phyloP scores from a whole-genome alignment of 2,329 filamentous ascomycete genomes.

The Colletotrichum sublineola region DNA sequence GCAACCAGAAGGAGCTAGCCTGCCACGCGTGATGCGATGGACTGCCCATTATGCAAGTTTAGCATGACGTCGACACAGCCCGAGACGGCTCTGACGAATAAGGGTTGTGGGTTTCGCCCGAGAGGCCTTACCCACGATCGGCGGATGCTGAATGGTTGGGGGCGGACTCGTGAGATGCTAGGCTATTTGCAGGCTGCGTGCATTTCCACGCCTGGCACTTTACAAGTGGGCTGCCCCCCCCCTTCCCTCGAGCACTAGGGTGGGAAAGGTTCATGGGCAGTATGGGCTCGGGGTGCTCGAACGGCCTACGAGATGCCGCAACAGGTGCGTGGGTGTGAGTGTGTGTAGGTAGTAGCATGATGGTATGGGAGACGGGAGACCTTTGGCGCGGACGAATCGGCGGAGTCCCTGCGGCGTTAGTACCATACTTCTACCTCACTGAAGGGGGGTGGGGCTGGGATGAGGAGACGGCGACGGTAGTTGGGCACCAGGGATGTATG shows the following conservation, averaged over 20 bases:
- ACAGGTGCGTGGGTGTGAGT: not conserved
- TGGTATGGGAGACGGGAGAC: not conserved
- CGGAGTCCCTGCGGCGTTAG: not conserved
- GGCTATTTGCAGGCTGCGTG: not conserved
- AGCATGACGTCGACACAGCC: not conserved
- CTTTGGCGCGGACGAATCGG: not conserved
- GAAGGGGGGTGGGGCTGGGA: no score
- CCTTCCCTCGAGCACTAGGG: not conserved
- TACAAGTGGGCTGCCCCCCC: not conserved
- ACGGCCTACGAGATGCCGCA: not conserved
- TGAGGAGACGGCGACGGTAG: not conserved
- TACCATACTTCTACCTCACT: not conserved
- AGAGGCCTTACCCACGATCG: conserved; percentile 40
- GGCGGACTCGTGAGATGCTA: not conserved
- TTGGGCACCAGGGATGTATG: not conserved
- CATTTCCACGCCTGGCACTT: not conserved
- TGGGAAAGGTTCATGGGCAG: not conserved
- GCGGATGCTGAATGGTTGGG: conserved; percentile 25
- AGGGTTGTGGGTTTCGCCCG: conserved; percentile 32
- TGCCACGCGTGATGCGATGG: conserved; percentile 1
- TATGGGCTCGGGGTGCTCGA: not conserved
- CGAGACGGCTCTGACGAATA: not conserved
- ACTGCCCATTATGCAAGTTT: not conserved
- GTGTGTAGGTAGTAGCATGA: not conserved
- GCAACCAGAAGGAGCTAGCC: conserved; percentile 6